A percentile compares a stretch with the other conserved stretches of the same genome.
Evolutionary conservation across 1,139 yeast genomes (phyloP).

Genomic region (Ogataea hybrid): DNA sequence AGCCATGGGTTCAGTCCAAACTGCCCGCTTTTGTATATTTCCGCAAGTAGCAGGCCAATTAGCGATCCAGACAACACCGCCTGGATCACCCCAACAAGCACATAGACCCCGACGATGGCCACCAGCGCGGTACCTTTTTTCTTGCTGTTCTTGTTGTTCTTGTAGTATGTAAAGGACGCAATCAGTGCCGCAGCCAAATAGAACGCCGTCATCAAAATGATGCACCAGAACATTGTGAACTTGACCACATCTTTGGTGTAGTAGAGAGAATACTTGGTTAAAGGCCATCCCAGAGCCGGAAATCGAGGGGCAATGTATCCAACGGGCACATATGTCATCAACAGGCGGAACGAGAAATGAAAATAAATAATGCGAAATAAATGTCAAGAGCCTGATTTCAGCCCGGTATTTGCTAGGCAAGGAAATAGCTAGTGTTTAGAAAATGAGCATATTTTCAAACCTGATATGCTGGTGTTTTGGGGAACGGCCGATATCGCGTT

Average conservation of each 20-base stretch:
- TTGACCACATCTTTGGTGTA: constrained; percentile 75
- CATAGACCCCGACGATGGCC: constrained; percentile 40
- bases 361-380: constrained; percentile 21
- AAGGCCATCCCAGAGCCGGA: constrained; percentile 81
- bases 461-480: no score
- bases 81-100: constrained; percentile 56
- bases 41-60: constrained; percentile 63
- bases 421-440: no score
- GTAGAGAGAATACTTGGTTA: constrained; percentile 59
- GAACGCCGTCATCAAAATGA: constrained; percentile 62
- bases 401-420: no score
- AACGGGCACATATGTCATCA: constrained; percentile 54
- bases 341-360: neutral
- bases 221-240: constrained; percentile 79
- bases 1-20: constrained; percentile 93
- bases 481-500: no score
- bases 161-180: constrained; percentile 51
- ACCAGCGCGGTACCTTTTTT: constrained; percentile 12
- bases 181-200: constrained; percentile 64
- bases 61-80: constrained; percentile 73
- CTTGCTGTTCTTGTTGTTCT: constrained; percentile 11
- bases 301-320: constrained; percentile 79
- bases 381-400: neutral
- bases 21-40: constrained; percentile 73
- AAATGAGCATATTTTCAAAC: no score